Evolutionary conservation across 2,329 filamentous ascomycete species (phyloP), one percentile per base, ranked within the genome.

Genomic region (Ceratocystis cubensis): DNA sequence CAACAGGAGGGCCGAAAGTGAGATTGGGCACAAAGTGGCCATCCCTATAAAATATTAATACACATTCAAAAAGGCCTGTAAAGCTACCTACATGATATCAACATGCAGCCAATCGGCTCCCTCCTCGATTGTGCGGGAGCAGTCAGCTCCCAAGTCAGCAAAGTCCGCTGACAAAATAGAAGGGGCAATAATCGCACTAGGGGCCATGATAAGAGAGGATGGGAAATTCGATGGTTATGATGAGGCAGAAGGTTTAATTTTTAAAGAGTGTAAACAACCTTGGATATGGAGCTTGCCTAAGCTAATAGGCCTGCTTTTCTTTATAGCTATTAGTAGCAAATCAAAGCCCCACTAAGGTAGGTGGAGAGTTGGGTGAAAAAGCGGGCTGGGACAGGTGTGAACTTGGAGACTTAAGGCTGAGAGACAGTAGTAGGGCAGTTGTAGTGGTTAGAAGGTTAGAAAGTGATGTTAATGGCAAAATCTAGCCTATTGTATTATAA

Each of bases 101-200:
- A 96, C 88, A 78, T 96, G 91, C 71, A 95, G 83, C 89, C 90
- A 96, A 80, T 96, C 90, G 70, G 91, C 91, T 67, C 91, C 90
- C 71, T 92, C 84, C 64, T 83, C 81, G 73, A 99, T 96, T 68
- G 92, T 96, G 72, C 84, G 84, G 64, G 85, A 84, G 79, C 94
- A 99, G 76, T 91, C 93, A 73, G 85, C 83, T 72, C 93, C 92
- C 67, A 99, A 84, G 70, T 88, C 82, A 73, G 86, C 92, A 78
- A 99, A 99, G 82, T 99, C 93, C 71, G 93, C 93, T 73, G 92
- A 95, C 69, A 99, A 86, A 72, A 99, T 97, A n/a, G 93, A 97
- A 37, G 94, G 94, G 17, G 93, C 93, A 73, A 99, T 96, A 76
- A 99, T 96, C 61, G 94, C 89, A 69, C 87, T 85, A 28, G 93